Base-by-base conservation (phyloP, 805 yeast species). In the Yamadazyma tumulicola region DNA sequence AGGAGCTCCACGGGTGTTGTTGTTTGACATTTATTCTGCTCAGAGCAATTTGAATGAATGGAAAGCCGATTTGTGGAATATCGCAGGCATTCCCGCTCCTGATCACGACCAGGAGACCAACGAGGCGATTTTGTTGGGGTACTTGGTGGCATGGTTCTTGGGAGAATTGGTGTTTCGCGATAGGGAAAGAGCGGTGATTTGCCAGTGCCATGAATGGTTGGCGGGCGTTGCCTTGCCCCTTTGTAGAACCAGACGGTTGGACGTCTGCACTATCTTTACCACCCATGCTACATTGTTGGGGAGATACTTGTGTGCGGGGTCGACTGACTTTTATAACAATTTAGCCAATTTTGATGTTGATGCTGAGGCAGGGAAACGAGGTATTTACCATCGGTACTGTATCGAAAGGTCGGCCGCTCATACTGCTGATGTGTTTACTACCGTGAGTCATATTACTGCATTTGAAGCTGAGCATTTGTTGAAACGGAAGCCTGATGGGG, bases 361-460 rank as follows among this genome's bases (percentile, higher is more conserved):
- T 59, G 88, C 91, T 21, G 98, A 91, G 63, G 97, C 97, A 9
- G 98, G 98, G 14, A 89, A 87, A 62, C 74, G 97, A 48, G 98
- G 98, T 36, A 91, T 91, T 49, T 91, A 91, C 63, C 98, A 91
- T 59, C 75, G 98, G 44, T 93, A 91, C 60, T 91, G 98, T 62
- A 84, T 91, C 46, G 98, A 91, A 67, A 75, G 98, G 40, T 89
- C 95, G 6, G 96, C 97, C 11, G 88, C 96, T 12, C 97, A 91
- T 57, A 74, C 93, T 10, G 87, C 95, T 5, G 98, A 91, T 59
- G 98, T 91, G 15, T 91, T 91, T 67, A 91, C 98, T 23, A 93
- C 98, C 0, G 98, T 91, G 8, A 86, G 96, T 8, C 95, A 91
- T 55, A 93, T 91, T 49, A 91, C 98, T n/a, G 97, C 97, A 2